Conservation (phyloP, 805 yeast genomes). For the Blastobotrys peoriensis region DNA sequence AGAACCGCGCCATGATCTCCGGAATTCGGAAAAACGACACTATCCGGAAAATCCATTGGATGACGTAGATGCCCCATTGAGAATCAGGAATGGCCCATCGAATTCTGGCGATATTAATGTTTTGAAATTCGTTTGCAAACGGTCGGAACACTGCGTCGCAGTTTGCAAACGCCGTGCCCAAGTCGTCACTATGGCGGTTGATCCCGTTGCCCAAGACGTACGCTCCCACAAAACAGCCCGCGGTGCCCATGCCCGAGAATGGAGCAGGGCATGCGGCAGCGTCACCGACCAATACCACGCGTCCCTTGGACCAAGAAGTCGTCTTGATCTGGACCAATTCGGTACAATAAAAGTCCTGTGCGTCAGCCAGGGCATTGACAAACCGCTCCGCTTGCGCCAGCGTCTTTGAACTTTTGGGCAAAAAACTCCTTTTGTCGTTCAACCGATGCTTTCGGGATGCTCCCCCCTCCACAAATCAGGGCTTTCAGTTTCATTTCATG, state of each 20-base stretch:
- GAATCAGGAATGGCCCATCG: not conserved
- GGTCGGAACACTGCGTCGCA: not conserved
- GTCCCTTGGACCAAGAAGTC: not conserved
- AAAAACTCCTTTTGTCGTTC: too few species aligned
- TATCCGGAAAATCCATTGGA: not conserved
- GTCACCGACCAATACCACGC: not conserved
- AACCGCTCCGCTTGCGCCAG: not conserved
- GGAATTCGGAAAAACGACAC: not conserved
- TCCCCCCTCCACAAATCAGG: too few species aligned
- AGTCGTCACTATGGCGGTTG: not conserved
- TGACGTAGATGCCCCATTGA: not conserved
- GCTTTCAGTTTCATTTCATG: too few species aligned
- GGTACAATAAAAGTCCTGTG: not conserved
- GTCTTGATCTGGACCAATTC: not conserved
- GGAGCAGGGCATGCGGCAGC: not conserved
- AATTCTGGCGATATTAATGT: not conserved
- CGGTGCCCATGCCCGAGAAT: not conserved
- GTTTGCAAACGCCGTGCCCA: not conserved
- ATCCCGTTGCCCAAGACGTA: constrained; percentile 1
- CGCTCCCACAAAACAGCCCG: not conserved
- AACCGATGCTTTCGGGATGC: too few species aligned
- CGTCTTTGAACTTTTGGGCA: too few species aligned
- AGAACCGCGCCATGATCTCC: not conserved
- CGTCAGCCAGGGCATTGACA: not conserved
- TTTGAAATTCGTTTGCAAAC: not conserved